phyloP scores from a whole-genome alignment of 2,329 filamentous ascomycete species.

The Aureobasidium zeae region DNA sequence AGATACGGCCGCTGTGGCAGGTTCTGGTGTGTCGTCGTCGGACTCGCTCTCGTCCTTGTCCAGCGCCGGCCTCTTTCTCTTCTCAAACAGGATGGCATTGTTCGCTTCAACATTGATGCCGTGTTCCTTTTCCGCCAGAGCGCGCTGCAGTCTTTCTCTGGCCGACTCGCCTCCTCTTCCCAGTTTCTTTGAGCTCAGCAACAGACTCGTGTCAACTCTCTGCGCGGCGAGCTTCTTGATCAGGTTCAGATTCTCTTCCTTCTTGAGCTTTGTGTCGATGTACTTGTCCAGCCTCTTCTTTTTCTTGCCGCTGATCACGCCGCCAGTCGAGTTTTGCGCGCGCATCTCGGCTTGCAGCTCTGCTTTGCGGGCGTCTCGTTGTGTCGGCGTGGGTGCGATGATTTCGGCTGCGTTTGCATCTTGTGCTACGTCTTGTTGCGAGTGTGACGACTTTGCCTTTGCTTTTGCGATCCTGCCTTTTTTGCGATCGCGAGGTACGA shows the following conservation, averaged over 20 bases:
- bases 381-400: slow-evolving; percentile 40
- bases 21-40: slow-evolving; percentile 17
- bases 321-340: slow-evolving; percentile 40
- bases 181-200: slow-evolving; percentile 67
- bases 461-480: slow-evolving; percentile 56
- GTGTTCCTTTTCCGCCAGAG: slow-evolving; percentile 54
- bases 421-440: slow-evolving; percentile 36
- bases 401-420: slow-evolving; percentile 48
- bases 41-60: slow-evolving; percentile 19
- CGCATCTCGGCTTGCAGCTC: slow-evolving; percentile 45
- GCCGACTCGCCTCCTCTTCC: slow-evolving; percentile 65
- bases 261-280: slow-evolving; percentile 82
- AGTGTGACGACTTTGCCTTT: slow-evolving; percentile 31
- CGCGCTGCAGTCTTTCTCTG: slow-evolving; percentile 55
- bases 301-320: slow-evolving; percentile 54
- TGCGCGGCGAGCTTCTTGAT: slow-evolving; percentile 71
- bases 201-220: slow-evolving; percentile 72
- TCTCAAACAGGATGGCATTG: slow-evolving; percentile 46
- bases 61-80: slow-evolving; percentile 21
- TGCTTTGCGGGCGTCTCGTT: slow-evolving; percentile 45
- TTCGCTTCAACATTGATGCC: slow-evolving; percentile 49
- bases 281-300: slow-evolving; percentile 61
- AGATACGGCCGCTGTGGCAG: background rate
- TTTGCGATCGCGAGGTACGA: slow-evolving; percentile 49
- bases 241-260: slow-evolving; percentile 80